phyloP scores from a whole-genome alignment of 495 filamentous ascomycete genomes.

The Penicillium arizonense region DNA sequence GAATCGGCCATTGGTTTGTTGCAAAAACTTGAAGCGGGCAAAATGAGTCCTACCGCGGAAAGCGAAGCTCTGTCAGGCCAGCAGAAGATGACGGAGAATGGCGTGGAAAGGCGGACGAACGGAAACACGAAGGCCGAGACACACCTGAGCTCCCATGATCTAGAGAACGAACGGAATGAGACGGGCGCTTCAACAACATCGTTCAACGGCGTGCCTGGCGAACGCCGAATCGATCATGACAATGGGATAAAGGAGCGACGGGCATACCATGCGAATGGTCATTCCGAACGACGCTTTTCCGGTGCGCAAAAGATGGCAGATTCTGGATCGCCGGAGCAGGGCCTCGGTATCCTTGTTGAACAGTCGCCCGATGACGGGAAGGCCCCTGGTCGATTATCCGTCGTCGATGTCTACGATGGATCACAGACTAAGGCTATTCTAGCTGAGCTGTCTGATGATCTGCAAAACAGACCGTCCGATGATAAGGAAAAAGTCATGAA shows the following conservation, averaged over 20 bases:
- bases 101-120: neutral
- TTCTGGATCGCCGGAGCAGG: conserved; percentile 10
- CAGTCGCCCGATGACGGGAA: conserved; percentile 5
- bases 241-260: neutral
- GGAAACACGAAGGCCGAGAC: neutral
- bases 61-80: conserved; percentile 5
- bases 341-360: conserved; percentile 24
- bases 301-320: neutral
- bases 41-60: conserved; percentile 12
- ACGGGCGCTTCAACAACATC: too few species aligned
- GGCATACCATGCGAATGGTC: neutral
- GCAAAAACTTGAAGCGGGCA: neutral
- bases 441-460: conserved; percentile 18
- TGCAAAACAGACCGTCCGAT: conserved; percentile 7
- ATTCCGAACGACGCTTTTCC: neutral
- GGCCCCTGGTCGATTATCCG: conserved; percentile 5
- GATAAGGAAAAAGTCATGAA: conserved; percentile 49
- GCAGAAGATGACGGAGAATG: conserved; percentile 7
- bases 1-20: neutral
- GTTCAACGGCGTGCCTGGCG: neutral
- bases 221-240: neutral
- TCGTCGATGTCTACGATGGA: conserved; percentile 22
- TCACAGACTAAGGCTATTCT: conserved; percentile 17
- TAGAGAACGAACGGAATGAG: neutral
- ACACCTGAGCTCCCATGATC: neutral